phyloP scores from a whole-genome alignment of 257 asterid genomes.

The Fraxinus quadrangulata region DNA sequence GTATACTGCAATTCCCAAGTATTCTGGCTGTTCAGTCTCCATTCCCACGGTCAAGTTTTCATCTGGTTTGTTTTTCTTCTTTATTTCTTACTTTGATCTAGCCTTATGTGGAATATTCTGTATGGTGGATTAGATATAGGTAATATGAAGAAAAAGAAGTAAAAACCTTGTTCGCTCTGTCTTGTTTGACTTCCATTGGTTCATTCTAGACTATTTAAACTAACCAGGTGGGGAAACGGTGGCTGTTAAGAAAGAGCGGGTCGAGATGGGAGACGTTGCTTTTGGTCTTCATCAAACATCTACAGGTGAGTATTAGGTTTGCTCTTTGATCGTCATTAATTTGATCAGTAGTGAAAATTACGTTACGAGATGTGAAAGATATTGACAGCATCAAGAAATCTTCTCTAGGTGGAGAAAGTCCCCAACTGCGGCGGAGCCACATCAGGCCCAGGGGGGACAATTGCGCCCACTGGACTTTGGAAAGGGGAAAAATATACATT shows the following conservation, averaged over 20 bases:
- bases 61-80: slow-evolving; percentile 31
- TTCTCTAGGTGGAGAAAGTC: too few relatives aligned
- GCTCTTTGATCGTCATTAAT: neutral
- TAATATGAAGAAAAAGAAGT: neutral
- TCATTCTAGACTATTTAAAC: neutral
- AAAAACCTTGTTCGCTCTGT: neutral
- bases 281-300: neutral
- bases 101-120: neutral
- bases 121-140: neutral
- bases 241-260: neutral
- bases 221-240: neutral
- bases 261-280: neutral
- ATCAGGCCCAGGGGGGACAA: neutral
- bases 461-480: slow-evolving; percentile 21
- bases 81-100: neutral
- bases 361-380: neutral
- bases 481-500: too few relatives aligned
- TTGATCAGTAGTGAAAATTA: neutral
- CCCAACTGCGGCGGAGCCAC: too few relatives aligned
- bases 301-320: neutral
- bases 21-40: slow-evolving; percentile 18
- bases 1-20: slow-evolving; percentile 1
- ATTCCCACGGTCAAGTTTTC: slow-evolving; percentile 12
- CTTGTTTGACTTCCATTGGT: neutral
- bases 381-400: slow-evolving; percentile 19